Base-by-base conservation (phyloP, 495 filamentous ascomycete species). In the Echria macrotheca region DNA sequence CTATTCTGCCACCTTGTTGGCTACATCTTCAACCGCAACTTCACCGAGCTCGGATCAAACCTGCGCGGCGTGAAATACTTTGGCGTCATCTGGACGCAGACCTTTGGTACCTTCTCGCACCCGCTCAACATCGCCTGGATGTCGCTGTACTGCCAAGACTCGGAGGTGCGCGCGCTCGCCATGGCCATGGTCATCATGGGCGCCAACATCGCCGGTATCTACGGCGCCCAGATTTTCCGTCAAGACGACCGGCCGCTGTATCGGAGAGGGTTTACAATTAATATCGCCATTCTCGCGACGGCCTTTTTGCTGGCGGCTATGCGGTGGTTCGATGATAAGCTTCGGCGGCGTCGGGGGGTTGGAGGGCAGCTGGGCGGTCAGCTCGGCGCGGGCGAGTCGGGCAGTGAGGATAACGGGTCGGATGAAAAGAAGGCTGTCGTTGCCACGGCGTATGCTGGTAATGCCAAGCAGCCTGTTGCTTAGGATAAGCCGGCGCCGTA, bases 211-310 rank as follows among this genome's bases (percentile, higher is more conserved):
- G 68, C 71, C 5, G 75, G 75, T 4, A 80, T 77, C 25, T 73
- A 74, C 10, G 76, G 77, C 11, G 71, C 71, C 4, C 76, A 81
- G 55, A 71, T 80, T 36, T 80, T 80, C 64, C 70, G 72, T 12
- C 66, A 69, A 0, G 63, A 71, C 7, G 75, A 80, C 38, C 68
- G 62, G 21, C 77, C 76, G 4, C 64, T 70, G 5, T 81, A 82
- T 41, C 49, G 59, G 2, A 65, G 69, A 21, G 76, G 72, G 5
- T 67, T 67, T 49, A 54, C 32, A 33, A 52, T 64, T 31, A 47
- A 55, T 43, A 50, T 63, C 12, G 53, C 45, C 25, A 47, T 70
- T 11, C 45, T 65, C 14, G 21, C 62, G 2, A 15, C 38, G 3
- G 54, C 25, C 14, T 40, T 66, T 18, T 4, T 50, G 1, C 19